These are phyloP conservation scores for Aspergillus diversus DNA, from an alignment of 495 filamentous ascomycete genomes.

Conservation along the genomic window DNA sequence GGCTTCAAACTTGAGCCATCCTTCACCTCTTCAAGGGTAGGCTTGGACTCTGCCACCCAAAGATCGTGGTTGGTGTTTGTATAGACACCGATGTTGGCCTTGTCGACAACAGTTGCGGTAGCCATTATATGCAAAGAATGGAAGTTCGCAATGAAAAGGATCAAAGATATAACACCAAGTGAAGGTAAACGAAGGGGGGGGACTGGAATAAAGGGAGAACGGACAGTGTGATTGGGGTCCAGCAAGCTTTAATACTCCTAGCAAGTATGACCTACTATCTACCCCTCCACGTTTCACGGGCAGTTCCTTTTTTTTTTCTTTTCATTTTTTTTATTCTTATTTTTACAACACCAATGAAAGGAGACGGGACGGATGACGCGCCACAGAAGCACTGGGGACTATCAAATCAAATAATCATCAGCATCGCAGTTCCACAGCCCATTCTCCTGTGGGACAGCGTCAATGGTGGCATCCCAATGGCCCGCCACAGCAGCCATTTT, in stretches of 20 bases:
- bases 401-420: neutral
- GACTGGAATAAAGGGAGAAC: conserved; percentile 16
- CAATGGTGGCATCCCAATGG: conserved; percentile 16
- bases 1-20: conserved; percentile 69
- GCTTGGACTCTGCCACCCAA: conserved; percentile 80
- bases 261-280: conserved; percentile 11
- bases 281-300: conserved; percentile 25
- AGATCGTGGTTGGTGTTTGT: conserved; percentile 91
- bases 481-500: conserved; percentile 20
- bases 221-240: conserved; percentile 15
- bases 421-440: conserved; percentile 5
- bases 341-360: conserved; percentile 1
- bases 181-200: conserved; percentile 3
- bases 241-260: conserved; percentile 28
- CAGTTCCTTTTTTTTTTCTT: conserved; percentile 6
- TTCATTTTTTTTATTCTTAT: neutral
- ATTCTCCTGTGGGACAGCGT: conserved; percentile 19
- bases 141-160: conserved; percentile 2
- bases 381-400: conserved; percentile 9
- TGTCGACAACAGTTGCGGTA: conserved; percentile 50
- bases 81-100: conserved; percentile 92
- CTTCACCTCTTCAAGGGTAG: conserved; percentile 74
- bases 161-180: conserved; percentile 3
- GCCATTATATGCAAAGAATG: conserved; percentile 31
- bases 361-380: conserved; percentile 3